Percentiles rank a stretch among this genome's conserved stretches.
Evolutionary conservation across 1,284 basidiomycete species (phyloP).

Genomic region (Psilocybe mexicana): DNA sequence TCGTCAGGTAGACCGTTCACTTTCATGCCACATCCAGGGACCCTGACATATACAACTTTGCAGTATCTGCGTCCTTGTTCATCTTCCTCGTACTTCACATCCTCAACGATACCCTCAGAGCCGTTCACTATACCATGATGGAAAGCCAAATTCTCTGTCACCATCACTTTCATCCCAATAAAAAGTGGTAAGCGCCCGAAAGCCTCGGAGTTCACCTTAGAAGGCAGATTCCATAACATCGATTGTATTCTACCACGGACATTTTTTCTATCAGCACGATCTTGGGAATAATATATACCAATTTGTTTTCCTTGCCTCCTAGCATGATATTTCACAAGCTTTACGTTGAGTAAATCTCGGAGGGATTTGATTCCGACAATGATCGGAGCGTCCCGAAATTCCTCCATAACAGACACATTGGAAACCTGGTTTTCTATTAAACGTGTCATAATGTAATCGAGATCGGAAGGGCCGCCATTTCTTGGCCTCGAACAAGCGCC

Average conservation of each 20-base stretch:
- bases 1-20: slow-evolving; percentile 4
- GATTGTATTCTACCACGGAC: background rate
- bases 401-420: background rate
- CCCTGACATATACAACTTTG: slow-evolving; percentile 2
- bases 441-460: background rate
- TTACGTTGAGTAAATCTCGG: background rate
- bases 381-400: slow-evolving; percentile 2
- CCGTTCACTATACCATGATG: slow-evolving; percentile 27
- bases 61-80: background rate
- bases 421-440: background rate
- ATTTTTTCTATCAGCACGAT: background rate
- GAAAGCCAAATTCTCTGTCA: slow-evolving; percentile 28
- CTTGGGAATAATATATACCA: background rate
- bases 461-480: no score
- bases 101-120: slow-evolving; percentile 19
- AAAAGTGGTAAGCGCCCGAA: slow-evolving; percentile 17
- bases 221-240: slow-evolving; percentile 7
- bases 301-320: background rate
- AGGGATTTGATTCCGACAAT: slow-evolving; percentile 1
- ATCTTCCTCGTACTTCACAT: slow-evolving; percentile 17
- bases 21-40: slow-evolving; percentile 3
- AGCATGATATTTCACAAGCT: background rate
- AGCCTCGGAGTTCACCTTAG: background rate
- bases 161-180: slow-evolving; percentile 31
- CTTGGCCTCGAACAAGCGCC: no score